These are phyloP conservation scores for Pestalotiopsis sp. DNA, from an alignment of 2,329 filamentous ascomycete genomes.

Conservation along the genomic window DNA sequence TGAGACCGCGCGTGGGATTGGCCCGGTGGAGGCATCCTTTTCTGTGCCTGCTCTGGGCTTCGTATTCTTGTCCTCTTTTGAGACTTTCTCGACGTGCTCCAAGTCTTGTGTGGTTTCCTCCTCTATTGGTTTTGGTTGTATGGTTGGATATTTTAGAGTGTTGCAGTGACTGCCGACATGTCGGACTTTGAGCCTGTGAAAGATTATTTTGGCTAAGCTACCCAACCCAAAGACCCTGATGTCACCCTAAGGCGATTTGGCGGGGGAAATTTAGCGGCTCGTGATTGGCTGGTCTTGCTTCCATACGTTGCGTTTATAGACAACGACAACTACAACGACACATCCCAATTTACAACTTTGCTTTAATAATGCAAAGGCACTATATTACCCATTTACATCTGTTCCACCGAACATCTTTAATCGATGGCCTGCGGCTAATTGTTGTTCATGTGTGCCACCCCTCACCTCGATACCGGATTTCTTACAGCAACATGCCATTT, in stretches of 20 bases:
- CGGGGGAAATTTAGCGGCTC: not conserved
- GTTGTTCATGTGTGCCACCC: not conserved
- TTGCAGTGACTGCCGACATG: not conserved
- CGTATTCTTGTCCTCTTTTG: not conserved
- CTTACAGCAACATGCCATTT: not conserved
- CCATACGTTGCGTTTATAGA: not conserved
- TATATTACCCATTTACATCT: not conserved
- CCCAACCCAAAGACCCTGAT: slow-evolving; percentile 2
- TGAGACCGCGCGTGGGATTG: slow-evolving; percentile 77
- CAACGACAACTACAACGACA: not conserved
- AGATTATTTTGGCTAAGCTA: slow-evolving; percentile 2
- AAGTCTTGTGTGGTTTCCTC: not conserved
- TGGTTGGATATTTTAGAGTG: not conserved
- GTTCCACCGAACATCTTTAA: too few species aligned
- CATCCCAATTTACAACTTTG: not conserved
- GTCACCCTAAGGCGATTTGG: slow-evolving; percentile 2
- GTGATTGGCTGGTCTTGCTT: not conserved
- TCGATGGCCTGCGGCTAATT: not conserved
- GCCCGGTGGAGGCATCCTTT: slow-evolving; percentile 56
- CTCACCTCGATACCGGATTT: not conserved
- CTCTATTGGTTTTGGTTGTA: not conserved
- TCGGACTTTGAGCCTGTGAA: not conserved
- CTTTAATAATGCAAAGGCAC: not conserved
- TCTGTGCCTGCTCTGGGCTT: not conserved
- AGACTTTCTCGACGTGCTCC: not conserved